Evolutionary conservation across 2,329 filamentous ascomycete genomes (phyloP).

Genomic region (Penicillium polonicum): DNA sequence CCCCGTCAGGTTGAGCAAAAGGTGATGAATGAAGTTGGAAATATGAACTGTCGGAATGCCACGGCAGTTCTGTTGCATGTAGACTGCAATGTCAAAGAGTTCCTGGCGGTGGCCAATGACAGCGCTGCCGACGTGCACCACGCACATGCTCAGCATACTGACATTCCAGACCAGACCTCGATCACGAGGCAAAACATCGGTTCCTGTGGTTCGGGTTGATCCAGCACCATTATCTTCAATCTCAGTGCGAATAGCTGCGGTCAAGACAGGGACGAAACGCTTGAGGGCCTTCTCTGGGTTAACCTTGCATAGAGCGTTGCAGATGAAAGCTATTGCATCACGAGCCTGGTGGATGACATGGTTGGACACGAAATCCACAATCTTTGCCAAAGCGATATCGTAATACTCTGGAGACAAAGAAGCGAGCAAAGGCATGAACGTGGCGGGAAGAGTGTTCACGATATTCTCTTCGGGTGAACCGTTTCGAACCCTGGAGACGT

Average conservation of each 20-base stretch:
- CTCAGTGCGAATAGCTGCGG: conserved; percentile 89
- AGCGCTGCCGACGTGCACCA: conserved; percentile 89
- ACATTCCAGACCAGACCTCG: conserved; percentile 94
- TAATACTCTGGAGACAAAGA: conserved; percentile 91
- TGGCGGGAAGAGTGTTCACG: conserved; percentile 89
- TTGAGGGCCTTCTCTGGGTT: conserved; percentile 91
- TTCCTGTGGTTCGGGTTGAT: conserved; percentile 88
- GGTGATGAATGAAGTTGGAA: conserved; percentile 95
- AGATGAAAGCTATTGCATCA: conserved; percentile 98
- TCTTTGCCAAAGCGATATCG: conserved; percentile 86
- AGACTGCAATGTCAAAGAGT: conserved; percentile 84
- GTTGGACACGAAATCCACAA: conserved; percentile 84
- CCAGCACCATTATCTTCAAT: conserved; percentile 96
- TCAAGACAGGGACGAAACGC: conserved; percentile 83
- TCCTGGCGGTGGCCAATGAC: conserved; percentile 87
- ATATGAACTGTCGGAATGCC: conserved; percentile 93
- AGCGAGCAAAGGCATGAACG: conserved; percentile 84
- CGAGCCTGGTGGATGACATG: conserved; percentile 96
- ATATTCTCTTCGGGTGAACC: conserved; percentile 96
- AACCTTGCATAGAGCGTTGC: conserved; percentile 93
- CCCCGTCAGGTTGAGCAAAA: conserved; percentile 89
- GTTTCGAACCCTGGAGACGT: conserved; percentile 80
- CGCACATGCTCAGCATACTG: conserved; percentile 95
- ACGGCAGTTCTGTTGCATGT: conserved; percentile 95
- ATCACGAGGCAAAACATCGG: conserved; percentile 89